Base-by-base conservation (phyloP, 1,284 basidiomycete species). In the Moesziomyces aphidis region DNA sequence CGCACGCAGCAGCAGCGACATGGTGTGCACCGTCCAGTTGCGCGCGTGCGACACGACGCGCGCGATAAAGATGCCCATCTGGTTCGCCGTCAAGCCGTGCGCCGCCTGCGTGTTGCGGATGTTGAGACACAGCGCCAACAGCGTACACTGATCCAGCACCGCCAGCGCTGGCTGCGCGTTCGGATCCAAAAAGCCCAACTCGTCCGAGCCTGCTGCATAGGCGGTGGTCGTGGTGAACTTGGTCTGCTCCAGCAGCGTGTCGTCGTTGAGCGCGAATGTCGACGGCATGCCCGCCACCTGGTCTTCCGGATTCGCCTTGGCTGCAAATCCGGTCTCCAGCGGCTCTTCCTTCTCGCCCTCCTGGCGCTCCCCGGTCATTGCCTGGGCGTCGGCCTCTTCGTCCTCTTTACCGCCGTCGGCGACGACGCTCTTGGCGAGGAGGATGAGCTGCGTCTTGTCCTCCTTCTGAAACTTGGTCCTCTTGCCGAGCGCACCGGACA, bases 181-280 rank as follows among this genome's bases (percentile, higher is more conserved):
- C 0, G 95, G 95, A 83, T 96, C 90, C 61, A 98, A 87, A 80
- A 92, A 1, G 81, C 73, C 3, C 86, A 86, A 54, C 85, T 84
- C 26, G 84, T 85, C 19, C 86, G 76, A 23, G 45, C 73, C 67
- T 49, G 76, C 84, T 6, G 85, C 43, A 86, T 86, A 2, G 89
- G 91, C 9, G 89, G 90, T 52, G 17, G 73, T 79, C 15, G 67
- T 58, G 9, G 94, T 94, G 85, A 94, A 99, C 79, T 92, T 89
- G 4, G 96, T 99, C 79, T 93, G 90, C 85, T 99, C 97, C 47
- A 99, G 89, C 11, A 99, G 88, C 0, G 95, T 97, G 85, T 99
- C 97, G 86, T 99, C 97, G 85, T 99, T 97, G 56, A 99, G 89
- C 3, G 88, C 87, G 31, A 97, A 87, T 1, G 91, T 91, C 82